Evolutionary conservation across 2,329 filamentous ascomycete species (phyloP), one percentile per base, ranked within the genome.

Genomic region (Exophiala phaeomuriformis): DNA sequence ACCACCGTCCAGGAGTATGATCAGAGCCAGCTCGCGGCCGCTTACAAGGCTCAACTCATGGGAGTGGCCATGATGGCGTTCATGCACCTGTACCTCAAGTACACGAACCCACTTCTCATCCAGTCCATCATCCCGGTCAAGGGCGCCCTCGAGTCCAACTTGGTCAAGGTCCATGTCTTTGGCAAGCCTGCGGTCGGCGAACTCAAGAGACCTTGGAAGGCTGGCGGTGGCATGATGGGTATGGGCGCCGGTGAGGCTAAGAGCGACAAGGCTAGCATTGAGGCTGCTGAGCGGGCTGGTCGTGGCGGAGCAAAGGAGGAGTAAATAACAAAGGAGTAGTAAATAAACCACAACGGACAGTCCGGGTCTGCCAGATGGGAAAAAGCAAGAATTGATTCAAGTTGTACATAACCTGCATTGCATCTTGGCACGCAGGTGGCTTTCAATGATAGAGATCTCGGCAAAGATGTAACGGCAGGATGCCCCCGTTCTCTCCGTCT

Each of bases 21-120:
- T 73, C 78, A 83, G 66, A 76, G 80, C 65, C 91, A 97, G 77
- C 80, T 97, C 69, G 86, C 86, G 75, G 77, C 81, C 61, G 80
- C 89, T 62, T 88, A 91, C 80, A 93, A 93, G 73, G 81, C 85
- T 61, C 91, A 97, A 77, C 75, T 94, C 66, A 97, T 95, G 88
- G 93, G 93, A 56, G 79, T 98, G 55, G 90, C 81, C 71, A 98
- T 98, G 90, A 97, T 98, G 91, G 83, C 74, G 58, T 88, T 96
- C 68, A 97, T 98, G 91, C 93, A 98, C 77, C 63, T 98, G 58
- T 98, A 97, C 84, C 87, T 98, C 80, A 90, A 96, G 73, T 98
- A 97, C 85, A 97, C 90, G 77, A 98, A 97, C 83, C 93, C 93
- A 40, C 87, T 98, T 48, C 78, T 96, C 67, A 95, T 98, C 77